Conservation (phyloP, 2,329 filamentous ascomycete genomes). For the Fusarium devonianum region DNA sequence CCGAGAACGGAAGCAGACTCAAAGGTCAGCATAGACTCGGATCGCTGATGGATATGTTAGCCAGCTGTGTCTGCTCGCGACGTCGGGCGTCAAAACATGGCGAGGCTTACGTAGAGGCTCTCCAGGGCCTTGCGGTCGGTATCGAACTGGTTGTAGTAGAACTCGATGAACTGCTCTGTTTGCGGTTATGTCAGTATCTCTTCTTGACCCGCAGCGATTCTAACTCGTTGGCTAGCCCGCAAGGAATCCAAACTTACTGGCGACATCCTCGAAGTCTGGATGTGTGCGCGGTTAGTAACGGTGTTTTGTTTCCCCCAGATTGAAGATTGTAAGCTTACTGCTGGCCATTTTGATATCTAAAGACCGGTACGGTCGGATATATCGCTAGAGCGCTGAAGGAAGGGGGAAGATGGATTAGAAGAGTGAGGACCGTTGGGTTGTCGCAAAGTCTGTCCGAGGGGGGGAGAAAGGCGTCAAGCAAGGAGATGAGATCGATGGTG, state of each 20-base stretch:
- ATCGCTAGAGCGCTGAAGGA: slow-evolving; percentile 13
- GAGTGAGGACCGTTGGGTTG: slow-evolving; percentile 36
- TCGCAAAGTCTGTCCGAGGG: slow-evolving; percentile 47
- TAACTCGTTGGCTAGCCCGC: slow-evolving; percentile 7
- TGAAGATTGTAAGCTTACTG: slow-evolving; percentile 26
- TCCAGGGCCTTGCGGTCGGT: slow-evolving; percentile 68
- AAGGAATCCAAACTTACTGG: slow-evolving; percentile 50
- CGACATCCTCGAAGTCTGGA: slow-evolving; percentile 55
- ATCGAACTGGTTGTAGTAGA: slow-evolving; percentile 93
- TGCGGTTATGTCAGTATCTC: slow-evolving; percentile 6
- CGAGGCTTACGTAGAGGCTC: slow-evolving; percentile 79
- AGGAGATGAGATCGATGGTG: slow-evolving; percentile 44
- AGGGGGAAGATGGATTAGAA: slow-evolving; percentile 3
- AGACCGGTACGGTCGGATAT: slow-evolving; percentile 21
- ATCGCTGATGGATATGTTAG: slow-evolving; percentile 21
- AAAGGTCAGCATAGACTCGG: slow-evolving; percentile 89
- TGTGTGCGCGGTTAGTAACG: slow-evolving; percentile 41
- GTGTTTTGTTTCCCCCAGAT: not conserved
- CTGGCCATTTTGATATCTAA: slow-evolving; percentile 38
- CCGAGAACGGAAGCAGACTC: slow-evolving; percentile 76
- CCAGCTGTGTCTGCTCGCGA: slow-evolving; percentile 63
- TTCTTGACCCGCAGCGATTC: not conserved
- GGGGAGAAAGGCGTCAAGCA: slow-evolving; percentile 26
- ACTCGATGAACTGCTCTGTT: slow-evolving; percentile 83
- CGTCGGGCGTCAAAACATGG: slow-evolving; percentile 47